Percentiles rank a stretch among this genome's conserved stretches.
Conservation (phyloP, 1,284 basidiomycete species). For the Pascua sp. region DNA sequence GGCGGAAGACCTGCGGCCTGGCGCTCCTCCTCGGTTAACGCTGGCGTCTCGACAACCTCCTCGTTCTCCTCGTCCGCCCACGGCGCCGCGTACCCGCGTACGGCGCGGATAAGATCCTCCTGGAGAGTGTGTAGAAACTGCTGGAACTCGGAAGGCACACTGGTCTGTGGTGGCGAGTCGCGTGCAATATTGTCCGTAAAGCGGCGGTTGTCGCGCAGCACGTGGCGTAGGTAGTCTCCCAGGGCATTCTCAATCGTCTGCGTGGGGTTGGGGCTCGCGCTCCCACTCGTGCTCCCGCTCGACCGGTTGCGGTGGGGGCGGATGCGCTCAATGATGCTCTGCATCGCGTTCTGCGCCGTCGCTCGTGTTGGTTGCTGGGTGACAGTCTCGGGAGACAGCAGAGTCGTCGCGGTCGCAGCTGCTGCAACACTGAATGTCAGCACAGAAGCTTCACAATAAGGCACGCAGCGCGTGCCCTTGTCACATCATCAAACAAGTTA, state of each 20-base stretch:
- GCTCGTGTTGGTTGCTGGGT: conserved; percentile 21
- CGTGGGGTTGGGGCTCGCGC: too few relatives aligned
- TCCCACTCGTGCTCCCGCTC: background rate
- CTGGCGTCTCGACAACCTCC: background rate
- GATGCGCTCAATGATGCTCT: conserved; percentile 38
- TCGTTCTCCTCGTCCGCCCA: conserved; percentile 10
- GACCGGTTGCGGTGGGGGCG: conserved; percentile 28
- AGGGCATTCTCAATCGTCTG: conserved; percentile 39
- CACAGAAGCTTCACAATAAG: background rate
- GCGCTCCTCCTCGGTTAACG: background rate
- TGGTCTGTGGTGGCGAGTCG: conserved; percentile 14
- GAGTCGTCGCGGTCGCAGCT: conserved; percentile 43
- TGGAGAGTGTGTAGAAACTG: conserved; percentile 43
- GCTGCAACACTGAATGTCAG: conserved; percentile 38
- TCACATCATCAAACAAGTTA: background rate
- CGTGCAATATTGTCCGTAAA: conserved; percentile 15
- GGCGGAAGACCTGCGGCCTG: background rate
- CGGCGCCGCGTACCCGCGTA: conserved; percentile 37
- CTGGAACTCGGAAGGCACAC: conserved; percentile 37
- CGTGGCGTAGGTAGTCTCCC: conserved; percentile 40
- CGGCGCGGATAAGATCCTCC: conserved; percentile 37
- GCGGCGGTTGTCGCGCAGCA: conserved; percentile 30
- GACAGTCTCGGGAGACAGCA: conserved; percentile 28
- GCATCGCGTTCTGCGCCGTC: conserved; percentile 29
- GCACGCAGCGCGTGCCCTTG: too few relatives aligned